Percentiles rank a stretch among this genome's conserved stretches.
These are phyloP conservation scores for Rhododendron simsii DNA, from an alignment of 148 eudicot species.

Conservation along the genomic window DNA sequence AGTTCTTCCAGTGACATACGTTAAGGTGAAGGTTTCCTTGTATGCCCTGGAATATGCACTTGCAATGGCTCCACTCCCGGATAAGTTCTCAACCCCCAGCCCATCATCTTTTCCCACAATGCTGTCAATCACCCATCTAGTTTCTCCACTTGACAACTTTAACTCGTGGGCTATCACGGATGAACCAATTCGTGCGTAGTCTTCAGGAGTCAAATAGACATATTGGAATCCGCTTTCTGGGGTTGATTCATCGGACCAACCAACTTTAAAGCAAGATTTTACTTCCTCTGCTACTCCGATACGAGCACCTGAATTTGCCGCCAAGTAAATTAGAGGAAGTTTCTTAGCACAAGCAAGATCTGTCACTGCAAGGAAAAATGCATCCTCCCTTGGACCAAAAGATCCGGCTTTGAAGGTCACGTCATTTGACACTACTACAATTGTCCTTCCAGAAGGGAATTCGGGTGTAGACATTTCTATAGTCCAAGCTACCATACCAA, in stretches of 20 bases:
- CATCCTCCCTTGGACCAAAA: constrained; percentile 92
- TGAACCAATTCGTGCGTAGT: constrained; percentile 49
- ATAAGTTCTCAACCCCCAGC: constrained; percentile 87
- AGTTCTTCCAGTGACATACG: constrained; percentile 93
- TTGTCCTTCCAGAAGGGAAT: constrained; percentile 81
- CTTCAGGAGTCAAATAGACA: constrained; percentile 81
- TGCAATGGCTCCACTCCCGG: constrained; percentile 99
- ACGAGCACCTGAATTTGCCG: constrained; percentile 97
- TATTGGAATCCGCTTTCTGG: constrained; percentile 93
- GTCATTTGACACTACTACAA: constrained; percentile 78
- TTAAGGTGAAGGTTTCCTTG: constrained; percentile 86
- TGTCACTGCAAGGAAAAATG: constrained; percentile 90
- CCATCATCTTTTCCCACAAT: constrained; percentile 96
- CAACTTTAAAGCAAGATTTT: constrained; percentile 90
- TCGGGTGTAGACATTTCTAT: constrained; percentile 97
- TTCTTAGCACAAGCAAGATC: constrained; percentile 82
- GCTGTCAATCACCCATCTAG: constrained; percentile 85
- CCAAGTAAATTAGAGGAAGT: constrained; percentile 87
- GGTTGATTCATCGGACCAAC: constrained; percentile 82
- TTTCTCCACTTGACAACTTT: constrained; percentile 65
- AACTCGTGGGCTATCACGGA: constrained; percentile 88
- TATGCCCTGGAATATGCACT: constrained; percentile 94
- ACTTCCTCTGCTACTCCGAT: constrained; percentile 97
- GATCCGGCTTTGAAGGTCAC: constrained; percentile 94
- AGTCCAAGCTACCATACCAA: constrained; percentile 96